These are phyloP conservation scores for Anthracocystis panici-leucophaei DNA, from an alignment of 1,284 basidiomycete species.

Conservation along the genomic window DNA sequence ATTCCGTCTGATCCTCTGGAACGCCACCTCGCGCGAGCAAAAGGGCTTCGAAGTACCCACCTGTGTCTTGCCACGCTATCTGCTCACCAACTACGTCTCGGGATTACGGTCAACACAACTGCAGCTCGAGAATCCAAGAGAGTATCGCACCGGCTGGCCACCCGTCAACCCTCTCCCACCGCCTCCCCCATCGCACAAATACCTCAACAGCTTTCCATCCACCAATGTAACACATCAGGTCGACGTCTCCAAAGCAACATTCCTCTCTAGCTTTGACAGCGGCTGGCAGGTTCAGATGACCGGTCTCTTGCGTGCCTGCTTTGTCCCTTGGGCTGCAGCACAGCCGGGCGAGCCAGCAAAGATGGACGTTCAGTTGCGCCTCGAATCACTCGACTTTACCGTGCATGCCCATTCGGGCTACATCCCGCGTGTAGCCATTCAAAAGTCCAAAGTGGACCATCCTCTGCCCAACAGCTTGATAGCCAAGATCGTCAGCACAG, in stretches of 20 bases:
- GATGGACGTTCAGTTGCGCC: slow-evolving; percentile 43
- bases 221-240: slow-evolving; percentile 54
- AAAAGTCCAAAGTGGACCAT: slow-evolving; percentile 50
- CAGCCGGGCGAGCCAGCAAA: slow-evolving; percentile 24
- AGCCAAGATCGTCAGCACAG: slow-evolving; percentile 28
- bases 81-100: slow-evolving; percentile 57
- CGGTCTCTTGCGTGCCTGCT: slow-evolving; percentile 46
- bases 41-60: slow-evolving; percentile 58
- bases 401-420: slow-evolving; percentile 49
- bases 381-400: slow-evolving; percentile 56
- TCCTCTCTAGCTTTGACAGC: slow-evolving; percentile 47
- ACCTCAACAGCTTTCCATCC: slow-evolving; percentile 50
- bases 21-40: slow-evolving; percentile 54
- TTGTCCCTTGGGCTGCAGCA: slow-evolving; percentile 39
- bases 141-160: slow-evolving; percentile 48
- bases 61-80: slow-evolving; percentile 51
- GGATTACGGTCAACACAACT: slow-evolving; percentile 40
- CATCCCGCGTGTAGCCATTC: slow-evolving; percentile 47
- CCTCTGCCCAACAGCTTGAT: slow-evolving; percentile 42
- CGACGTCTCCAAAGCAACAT: slow-evolving; percentile 38
- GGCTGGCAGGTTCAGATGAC: slow-evolving; percentile 59
- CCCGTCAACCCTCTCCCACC: slow-evolving; percentile 42
- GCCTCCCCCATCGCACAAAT: slow-evolving; percentile 39
- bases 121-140: slow-evolving; percentile 50
- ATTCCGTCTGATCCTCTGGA: slow-evolving; percentile 53